phyloP scores from a whole-genome alignment of 1,284 basidiomycete genomes.

The Pseudozyma flocculosa region DNA sequence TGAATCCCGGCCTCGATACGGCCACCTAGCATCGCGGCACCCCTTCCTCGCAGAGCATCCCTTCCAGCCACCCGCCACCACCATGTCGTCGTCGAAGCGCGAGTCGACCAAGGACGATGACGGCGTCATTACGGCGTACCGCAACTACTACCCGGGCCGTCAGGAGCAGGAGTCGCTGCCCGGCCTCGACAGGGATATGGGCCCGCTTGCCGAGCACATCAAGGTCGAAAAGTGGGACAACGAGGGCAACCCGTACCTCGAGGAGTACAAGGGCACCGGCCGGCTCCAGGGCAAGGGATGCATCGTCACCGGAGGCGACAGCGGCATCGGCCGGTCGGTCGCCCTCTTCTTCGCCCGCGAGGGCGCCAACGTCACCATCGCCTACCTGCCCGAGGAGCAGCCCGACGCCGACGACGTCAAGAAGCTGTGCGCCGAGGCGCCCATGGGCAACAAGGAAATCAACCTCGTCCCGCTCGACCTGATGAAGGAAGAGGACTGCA shows the following conservation, averaged over 20 bases:
- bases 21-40: too few species aligned
- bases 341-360: slow-evolving; percentile 69
- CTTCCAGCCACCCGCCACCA: background rate
- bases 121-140: slow-evolving; percentile 42
- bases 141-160: slow-evolving; percentile 38
- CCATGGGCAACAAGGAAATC: slow-evolving; percentile 47
- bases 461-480: slow-evolving; percentile 64
- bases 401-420: slow-evolving; percentile 60
- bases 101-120: slow-evolving; percentile 8
- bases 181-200: slow-evolving; percentile 41
- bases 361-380: slow-evolving; percentile 68
- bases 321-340: slow-evolving; percentile 67
- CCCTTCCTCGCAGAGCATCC: background rate
- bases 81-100: background rate
- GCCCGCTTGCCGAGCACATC: slow-evolving; percentile 63
- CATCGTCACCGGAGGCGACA: slow-evolving; percentile 66
- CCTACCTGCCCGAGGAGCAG: slow-evolving; percentile 67
- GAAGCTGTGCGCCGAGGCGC: slow-evolving; percentile 25
- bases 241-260: slow-evolving; percentile 65
- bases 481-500: slow-evolving; percentile 52
- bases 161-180: slow-evolving; percentile 38
- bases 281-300: slow-evolving; percentile 67
- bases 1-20: too few species aligned
- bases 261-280: slow-evolving; percentile 63
- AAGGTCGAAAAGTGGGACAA: slow-evolving; percentile 66